These are phyloP conservation scores for Blastomyces gilchristii DNA, from an alignment of 2,329 filamentous ascomycete genomes.

Conservation along the genomic window DNA sequence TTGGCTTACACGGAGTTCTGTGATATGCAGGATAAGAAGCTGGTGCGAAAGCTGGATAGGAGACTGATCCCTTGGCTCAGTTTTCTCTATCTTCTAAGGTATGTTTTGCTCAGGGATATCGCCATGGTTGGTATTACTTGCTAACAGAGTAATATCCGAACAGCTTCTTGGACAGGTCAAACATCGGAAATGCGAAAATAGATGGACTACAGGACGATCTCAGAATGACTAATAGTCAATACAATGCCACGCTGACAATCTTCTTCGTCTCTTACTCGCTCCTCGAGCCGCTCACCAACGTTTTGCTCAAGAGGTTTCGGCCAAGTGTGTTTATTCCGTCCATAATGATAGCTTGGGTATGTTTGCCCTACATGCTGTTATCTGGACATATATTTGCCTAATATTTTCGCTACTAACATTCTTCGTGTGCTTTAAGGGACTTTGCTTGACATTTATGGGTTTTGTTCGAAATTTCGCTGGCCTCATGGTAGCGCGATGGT, in stretches of 20 bases:
- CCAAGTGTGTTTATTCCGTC: conserved; percentile 45
- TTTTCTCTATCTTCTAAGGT: conserved; percentile 34
- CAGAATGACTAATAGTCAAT: conserved; percentile 22
- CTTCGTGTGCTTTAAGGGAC: conserved; percentile 23
- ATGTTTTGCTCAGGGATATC: background rate
- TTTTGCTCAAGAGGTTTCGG: conserved; percentile 38
- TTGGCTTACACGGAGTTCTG: background rate
- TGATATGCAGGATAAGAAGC: conserved; percentile 30
- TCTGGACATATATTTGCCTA: background rate
- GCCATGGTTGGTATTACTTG: background rate
- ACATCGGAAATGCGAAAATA: conserved; percentile 33
- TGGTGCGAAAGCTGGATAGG: conserved; percentile 38
- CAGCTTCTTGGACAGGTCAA: conserved; percentile 22
- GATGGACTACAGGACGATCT: conserved; percentile 21
- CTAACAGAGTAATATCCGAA: background rate
- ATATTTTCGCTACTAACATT: background rate
- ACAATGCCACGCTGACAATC: conserved; percentile 30
- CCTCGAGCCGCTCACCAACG: conserved; percentile 35
- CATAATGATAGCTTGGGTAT: conserved; percentile 36
- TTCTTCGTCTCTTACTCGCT: conserved; percentile 35
- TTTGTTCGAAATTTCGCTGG: conserved; percentile 39
- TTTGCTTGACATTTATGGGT: conserved; percentile 38
- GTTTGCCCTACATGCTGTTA: background rate
- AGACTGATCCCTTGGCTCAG: conserved; percentile 39
- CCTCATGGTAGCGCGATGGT: conserved; percentile 40